Percentiles rank a stretch among this genome's conserved stretches.
phyloP scores from a whole-genome alignment of 371 early-diverging fungal genomes.

The Mucor lusitanicus region DNA sequence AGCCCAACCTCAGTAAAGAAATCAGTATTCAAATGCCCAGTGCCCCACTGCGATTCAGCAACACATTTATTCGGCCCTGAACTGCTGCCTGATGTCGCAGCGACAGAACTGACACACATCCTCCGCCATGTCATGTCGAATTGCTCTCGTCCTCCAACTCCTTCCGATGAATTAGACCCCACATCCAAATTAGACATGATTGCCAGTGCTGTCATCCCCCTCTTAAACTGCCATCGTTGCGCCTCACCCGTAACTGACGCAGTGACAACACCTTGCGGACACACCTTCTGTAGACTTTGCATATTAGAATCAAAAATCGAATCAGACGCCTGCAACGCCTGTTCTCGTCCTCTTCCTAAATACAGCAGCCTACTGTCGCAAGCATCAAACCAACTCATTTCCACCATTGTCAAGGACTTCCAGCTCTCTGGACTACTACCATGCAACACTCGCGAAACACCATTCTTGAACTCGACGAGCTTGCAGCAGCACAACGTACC shows the following conservation, averaged over 20 bases:
- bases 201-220: background rate
- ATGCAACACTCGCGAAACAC: conserved; percentile 6
- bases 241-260: conserved; percentile 10
- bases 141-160: conserved; percentile 12
- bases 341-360: conserved; percentile 28
- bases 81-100: conserved; percentile 11
- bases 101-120: conserved; percentile 10
- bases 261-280: conserved; percentile 28
- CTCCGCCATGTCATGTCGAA: background rate
- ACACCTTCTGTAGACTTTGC: conserved; percentile 30
- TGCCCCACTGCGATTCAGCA: conserved; percentile 20
- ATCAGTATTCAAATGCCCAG: conserved; percentile 25
- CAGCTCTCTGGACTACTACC: conserved; percentile 12
- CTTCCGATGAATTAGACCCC: background rate
- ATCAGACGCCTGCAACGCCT: conserved; percentile 10
- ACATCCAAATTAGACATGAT: background rate
- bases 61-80: conserved; percentile 31
- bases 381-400: conserved; percentile 14
- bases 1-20: conserved; percentile 18
- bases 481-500: conserved; percentile 17
- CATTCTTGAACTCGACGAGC: background rate
- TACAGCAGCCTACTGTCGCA: conserved; percentile 18
- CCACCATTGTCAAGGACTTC: conserved; percentile 16
- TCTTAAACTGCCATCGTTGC: conserved; percentile 8
- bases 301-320: conserved; percentile 19